Conservation (phyloP, 108 stramenopile genomes). For the Skeletonema marinoi region DNA sequence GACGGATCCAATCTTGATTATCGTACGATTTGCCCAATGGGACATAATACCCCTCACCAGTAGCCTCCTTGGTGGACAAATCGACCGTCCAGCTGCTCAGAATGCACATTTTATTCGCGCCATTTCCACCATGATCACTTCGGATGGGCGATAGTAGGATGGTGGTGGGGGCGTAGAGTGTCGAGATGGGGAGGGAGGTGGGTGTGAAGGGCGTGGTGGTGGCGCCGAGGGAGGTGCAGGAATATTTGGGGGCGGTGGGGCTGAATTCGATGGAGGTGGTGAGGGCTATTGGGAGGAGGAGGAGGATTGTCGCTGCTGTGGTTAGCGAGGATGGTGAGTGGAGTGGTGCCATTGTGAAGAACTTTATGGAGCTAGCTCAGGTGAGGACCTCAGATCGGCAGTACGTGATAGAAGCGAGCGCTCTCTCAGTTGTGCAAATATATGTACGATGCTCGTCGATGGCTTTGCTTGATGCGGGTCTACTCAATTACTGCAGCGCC, state of each 20-base stretch:
- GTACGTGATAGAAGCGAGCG: no score
- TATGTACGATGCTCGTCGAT: no score
- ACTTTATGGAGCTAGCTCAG: no score
- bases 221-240: constrained; percentile 11
- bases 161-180: constrained; percentile 10
- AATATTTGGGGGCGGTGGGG: constrained; percentile 7
- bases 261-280: not conserved
- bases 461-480: no score
- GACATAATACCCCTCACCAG: constrained; percentile 14
- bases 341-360: not conserved
- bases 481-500: no score
- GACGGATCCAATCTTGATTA: constrained; percentile 23
- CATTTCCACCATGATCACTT: not conserved
- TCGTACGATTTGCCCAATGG: constrained; percentile 4
- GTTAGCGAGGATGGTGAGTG: not conserved
- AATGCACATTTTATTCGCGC: constrained; percentile 28
- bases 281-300: not conserved
- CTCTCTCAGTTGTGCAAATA: no score
- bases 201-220: constrained; percentile 20
- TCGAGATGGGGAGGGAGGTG: constrained; percentile 16
- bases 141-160: constrained; percentile 20
- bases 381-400: no score
- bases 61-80: not conserved
- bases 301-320: not conserved
- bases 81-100: constrained; percentile 18